Base-by-base conservation (phyloP, 352 stramenopile species). In the Phytophthora tentaculata region DNA sequence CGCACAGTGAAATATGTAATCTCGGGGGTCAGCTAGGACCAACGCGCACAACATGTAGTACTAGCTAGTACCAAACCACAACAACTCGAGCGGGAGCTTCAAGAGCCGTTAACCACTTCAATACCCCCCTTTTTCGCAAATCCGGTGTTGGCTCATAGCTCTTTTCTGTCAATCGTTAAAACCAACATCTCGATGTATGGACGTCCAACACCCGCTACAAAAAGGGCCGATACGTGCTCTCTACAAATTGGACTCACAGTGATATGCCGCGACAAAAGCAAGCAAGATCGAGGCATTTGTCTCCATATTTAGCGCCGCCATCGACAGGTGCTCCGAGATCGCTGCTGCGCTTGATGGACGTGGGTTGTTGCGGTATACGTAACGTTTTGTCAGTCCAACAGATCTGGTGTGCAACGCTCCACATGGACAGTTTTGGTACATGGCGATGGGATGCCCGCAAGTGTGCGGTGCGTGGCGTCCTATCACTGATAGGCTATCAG, bases 131-230 rank as follows among this genome's bases (percentile, higher is more conserved):
- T 67, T 43, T 61, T 60, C 50, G 50, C 59, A 59, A 66, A 66
- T 66, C 59, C 59, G 49, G 58, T 65, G 58, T 65, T 65, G 58
- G 35, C 20, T 59, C 37, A 19, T 28, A 7, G 48, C 59, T 66
- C 59, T 66, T 66, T 65, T 66, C 48, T 66, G 59, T 55, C 23
- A 22, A 14, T 37, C 37, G 59, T 66, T 66, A 54, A 65, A 64
- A 41, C 13, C 35, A 45, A 59, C 19, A 50, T 50, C 3, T 24
- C 32, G 20, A 41, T 50, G 53, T 59, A 50, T 59, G 56, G 14
- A 37, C 16, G 52, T 59, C 17, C 12, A 59, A 22, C 19, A 12
- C 35, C 51, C n/a, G 29, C 56, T 24, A 19, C 35, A 64, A 49
- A 63, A 63, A 20, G 28, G 22, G 17, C n/a, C 29, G 43, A 23